phyloP scores from a whole-genome alignment of 345 rosid genomes.

The Moringa oleifera region DNA sequence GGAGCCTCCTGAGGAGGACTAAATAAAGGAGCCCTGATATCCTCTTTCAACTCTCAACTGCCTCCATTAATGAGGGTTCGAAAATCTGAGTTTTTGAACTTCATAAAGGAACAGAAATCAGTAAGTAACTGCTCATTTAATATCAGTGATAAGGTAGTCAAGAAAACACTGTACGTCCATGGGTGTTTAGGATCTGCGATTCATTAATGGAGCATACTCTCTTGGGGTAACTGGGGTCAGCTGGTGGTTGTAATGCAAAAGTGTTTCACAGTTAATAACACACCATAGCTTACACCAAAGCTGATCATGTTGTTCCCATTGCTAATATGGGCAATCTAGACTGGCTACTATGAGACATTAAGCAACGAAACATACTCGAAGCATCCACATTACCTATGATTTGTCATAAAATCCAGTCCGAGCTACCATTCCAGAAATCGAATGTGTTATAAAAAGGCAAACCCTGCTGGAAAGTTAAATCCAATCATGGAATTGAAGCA shows the following conservation, averaged over 20 bases:
- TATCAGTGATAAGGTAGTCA: background rate
- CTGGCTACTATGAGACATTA: background rate
- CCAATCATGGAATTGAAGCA: too few species aligned
- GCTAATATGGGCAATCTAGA: background rate
- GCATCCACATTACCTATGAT: too few species aligned
- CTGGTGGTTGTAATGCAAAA: background rate
- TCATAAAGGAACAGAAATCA: background rate
- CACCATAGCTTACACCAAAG: too few species aligned
- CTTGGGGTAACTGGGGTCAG: background rate
- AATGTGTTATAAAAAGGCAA: too few species aligned
- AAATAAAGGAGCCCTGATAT: conserved; percentile 16
- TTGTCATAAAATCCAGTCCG: too few species aligned
- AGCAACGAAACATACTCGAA: background rate
- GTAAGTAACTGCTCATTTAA: conserved; percentile 8
- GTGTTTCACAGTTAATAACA: background rate
- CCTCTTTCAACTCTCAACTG: conserved; percentile 50
- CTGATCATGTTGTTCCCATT: too few species aligned
- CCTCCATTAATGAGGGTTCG: conserved; percentile 34
- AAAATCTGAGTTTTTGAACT: background rate
- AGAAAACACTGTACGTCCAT: background rate
- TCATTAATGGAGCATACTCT: background rate
- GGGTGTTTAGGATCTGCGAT: background rate
- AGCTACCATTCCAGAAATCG: too few species aligned
- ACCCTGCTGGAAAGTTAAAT: too few species aligned
- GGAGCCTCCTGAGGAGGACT: conserved; percentile 6